Evolutionary conservation across 768 basidiomycete species (phyloP).

Genomic region (Naganishia onofrii): DNA sequence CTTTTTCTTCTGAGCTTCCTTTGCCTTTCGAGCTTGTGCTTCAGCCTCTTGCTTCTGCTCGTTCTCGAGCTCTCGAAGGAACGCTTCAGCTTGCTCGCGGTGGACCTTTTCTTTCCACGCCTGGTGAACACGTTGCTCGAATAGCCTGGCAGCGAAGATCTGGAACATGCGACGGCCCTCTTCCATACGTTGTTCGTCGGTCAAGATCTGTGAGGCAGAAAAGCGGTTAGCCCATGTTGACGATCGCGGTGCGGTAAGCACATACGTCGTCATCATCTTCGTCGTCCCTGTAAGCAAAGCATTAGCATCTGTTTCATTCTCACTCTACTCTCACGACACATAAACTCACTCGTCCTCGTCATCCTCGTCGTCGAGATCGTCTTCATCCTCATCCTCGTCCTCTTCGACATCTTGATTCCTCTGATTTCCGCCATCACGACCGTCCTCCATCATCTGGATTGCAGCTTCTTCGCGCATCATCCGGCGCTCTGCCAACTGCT

Average conservation of each 20-base stretch:
- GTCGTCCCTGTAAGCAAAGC: slow-evolving; percentile 4
- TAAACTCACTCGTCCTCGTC: slow-evolving; percentile 57
- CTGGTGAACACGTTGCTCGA: slow-evolving; percentile 94
- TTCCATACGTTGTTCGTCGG: slow-evolving; percentile 97
- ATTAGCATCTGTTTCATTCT: not conserved
- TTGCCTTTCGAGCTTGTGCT: slow-evolving; percentile 89
- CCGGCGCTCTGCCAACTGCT: slow-evolving; percentile 89
- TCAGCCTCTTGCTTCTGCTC: slow-evolving; percentile 75
- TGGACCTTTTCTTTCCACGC: slow-evolving; percentile 96
- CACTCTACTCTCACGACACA: not conserved
- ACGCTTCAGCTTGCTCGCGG: slow-evolving; percentile 87
- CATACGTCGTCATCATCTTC: slow-evolving; percentile 21
- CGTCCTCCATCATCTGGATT: slow-evolving; percentile 61
- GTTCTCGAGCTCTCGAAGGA: slow-evolving; percentile 90
- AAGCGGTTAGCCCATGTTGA: slow-evolving; percentile 34
- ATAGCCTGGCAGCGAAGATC: slow-evolving; percentile 98
- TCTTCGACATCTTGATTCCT: slow-evolving; percentile 63
- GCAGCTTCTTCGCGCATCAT: slow-evolving; percentile 82
- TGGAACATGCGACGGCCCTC: slow-evolving; percentile 99
- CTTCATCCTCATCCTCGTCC: slow-evolving; percentile 67
- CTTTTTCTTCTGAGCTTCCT: slow-evolving; percentile 97
- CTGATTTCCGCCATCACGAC: slow-evolving; percentile 60
- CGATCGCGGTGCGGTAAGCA: not conserved
- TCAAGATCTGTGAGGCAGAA: slow-evolving; percentile 62
- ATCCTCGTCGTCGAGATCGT: slow-evolving; percentile 63